Base-by-base conservation (phyloP, 2,329 filamentous ascomycete species). In the Fusarium heterosporum region DNA sequence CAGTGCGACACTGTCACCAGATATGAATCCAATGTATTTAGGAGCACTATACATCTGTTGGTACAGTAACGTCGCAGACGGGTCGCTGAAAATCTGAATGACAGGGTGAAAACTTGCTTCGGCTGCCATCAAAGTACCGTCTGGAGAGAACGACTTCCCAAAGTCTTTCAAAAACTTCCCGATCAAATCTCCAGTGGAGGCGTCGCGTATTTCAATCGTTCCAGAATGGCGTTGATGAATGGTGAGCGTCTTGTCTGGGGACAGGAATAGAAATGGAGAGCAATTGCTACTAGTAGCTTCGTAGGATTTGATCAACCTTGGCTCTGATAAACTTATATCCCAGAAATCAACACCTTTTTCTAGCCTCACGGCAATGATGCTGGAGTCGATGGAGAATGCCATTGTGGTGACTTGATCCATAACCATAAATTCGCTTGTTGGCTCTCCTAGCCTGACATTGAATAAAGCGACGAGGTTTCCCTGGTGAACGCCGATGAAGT, bases 321-420 rank as follows among this genome's bases (percentile, higher is more conserved):
- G 41, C 1, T 43, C 26, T 29, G 41, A 29, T 4, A 25, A 29
- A 13, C 6, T 29, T 3, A 43, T 17, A 29, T 43, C 26, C 41
- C 41, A 30, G 16, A 43, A 30, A 17, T 29, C 41, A 4, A 43
- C 3, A 7, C 26, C 29, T 1, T 19, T 13, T 0, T 2, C 0
- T 29, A 7, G 8, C 6, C 14, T 43, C 8, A 43, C 26, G 2
- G 41, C 41, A 30, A 43, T 9, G 6, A 29, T 29, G 16, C 26
- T 43, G 4, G 16, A 29, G 25, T 43, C 41, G 16, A 17, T 43
- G 26, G 41, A 29, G 3, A 43, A 29, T 4, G 41, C 26, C 14
- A 29, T 43, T 28, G 2, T 19, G 1, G 1, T 5, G 13, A 9
- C 22, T 2, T 1, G 2, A 39, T 16, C 2, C 2, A 8, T 6